A percentile compares a stretch with the other conserved stretches of the same genome.
phyloP scores from a whole-genome alignment of 1,284 basidiomycete species.

The Ustilago bromivora region DNA sequence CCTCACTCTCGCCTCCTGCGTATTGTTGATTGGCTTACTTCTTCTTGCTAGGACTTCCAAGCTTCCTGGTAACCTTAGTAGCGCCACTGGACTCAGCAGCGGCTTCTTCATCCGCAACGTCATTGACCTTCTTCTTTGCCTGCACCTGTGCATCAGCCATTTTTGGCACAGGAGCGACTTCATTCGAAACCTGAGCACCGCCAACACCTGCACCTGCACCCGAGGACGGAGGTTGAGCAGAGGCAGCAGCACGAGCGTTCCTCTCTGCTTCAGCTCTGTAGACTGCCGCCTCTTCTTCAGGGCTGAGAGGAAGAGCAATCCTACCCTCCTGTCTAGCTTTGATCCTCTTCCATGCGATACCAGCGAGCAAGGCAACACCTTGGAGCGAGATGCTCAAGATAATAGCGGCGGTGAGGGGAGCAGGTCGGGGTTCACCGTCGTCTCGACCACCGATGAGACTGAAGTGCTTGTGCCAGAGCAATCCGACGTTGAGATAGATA shows the following conservation, averaged over 20 bases:
- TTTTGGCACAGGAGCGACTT: neutral
- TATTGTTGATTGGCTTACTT: slow-evolving; percentile 10
- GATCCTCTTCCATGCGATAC: slow-evolving; percentile 57
- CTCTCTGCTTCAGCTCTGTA: slow-evolving; percentile 42
- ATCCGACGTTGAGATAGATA: slow-evolving; percentile 56
- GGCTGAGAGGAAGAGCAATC: slow-evolving; percentile 49
- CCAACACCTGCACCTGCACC: neutral
- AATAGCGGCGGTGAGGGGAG: slow-evolving; percentile 56
- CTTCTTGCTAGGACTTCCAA: slow-evolving; percentile 40
- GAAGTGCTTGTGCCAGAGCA: slow-evolving; percentile 59
- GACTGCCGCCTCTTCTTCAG: slow-evolving; percentile 51
- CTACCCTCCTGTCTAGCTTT: slow-evolving; percentile 51
- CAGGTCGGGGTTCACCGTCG: slow-evolving; percentile 46
- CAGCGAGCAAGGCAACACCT: slow-evolving; percentile 47
- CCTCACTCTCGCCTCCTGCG: too few species aligned
- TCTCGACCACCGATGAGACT: slow-evolving; percentile 39
- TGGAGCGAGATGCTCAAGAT: slow-evolving; percentile 55
- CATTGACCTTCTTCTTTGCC: slow-evolving; percentile 12
- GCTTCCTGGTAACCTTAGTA: slow-evolving; percentile 48
- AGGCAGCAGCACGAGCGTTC: slow-evolving; percentile 25
- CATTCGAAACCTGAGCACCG: neutral
- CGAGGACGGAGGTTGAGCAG: slow-evolving; percentile 7
- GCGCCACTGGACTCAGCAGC: slow-evolving; percentile 42
- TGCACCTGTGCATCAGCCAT: slow-evolving; percentile 6
- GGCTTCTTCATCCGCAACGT: slow-evolving; percentile 37